Percentiles rank a stretch among this genome's conserved stretches.
These are phyloP conservation scores for Megacollybia marginata DNA, from an alignment of 768 basidiomycete species.

Conservation along the genomic window DNA sequence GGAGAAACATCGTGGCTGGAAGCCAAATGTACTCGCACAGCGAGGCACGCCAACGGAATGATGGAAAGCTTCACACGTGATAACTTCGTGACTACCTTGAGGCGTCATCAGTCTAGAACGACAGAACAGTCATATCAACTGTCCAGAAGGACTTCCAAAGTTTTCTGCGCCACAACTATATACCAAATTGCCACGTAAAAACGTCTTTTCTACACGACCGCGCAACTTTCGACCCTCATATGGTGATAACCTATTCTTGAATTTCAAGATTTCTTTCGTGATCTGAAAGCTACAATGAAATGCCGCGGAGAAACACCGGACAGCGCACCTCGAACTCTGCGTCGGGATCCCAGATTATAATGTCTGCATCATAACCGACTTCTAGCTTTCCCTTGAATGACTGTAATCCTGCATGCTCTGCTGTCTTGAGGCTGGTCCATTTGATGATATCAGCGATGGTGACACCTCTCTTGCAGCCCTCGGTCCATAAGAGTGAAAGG, in stretches of 20 bases:
- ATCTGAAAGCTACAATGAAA: slow-evolving; percentile 40
- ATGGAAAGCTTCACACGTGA: no score
- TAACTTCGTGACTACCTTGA: no score
- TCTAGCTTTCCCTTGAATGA: slow-evolving; percentile 63
- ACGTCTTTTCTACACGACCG: slow-evolving; percentile 73
- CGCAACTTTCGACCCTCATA: slow-evolving; percentile 69
- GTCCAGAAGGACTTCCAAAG: not conserved
- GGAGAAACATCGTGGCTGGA: not conserved
- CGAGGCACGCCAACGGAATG: no score
- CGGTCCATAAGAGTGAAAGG: slow-evolving; percentile 84
- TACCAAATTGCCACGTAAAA: slow-evolving; percentile 65
- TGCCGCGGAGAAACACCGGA: not conserved
- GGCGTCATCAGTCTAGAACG: no score
- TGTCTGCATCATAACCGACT: slow-evolving; percentile 78
- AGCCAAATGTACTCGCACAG: no score
- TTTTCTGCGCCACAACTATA: slow-evolving; percentile 36
- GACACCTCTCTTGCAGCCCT: slow-evolving; percentile 54
- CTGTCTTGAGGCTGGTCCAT: slow-evolving; percentile 74
- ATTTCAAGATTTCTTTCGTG: slow-evolving; percentile 61
- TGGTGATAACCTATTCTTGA: slow-evolving; percentile 93
- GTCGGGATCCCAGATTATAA: slow-evolving; percentile 76
- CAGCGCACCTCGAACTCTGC: slow-evolving; percentile 36
- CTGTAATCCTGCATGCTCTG: slow-evolving; percentile 71
- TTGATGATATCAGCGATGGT: slow-evolving; percentile 53
- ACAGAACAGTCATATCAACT: not conserved